phyloP scores from a whole-genome alignment of 2,329 filamentous ascomycete species.

The Claviceps africana region DNA sequence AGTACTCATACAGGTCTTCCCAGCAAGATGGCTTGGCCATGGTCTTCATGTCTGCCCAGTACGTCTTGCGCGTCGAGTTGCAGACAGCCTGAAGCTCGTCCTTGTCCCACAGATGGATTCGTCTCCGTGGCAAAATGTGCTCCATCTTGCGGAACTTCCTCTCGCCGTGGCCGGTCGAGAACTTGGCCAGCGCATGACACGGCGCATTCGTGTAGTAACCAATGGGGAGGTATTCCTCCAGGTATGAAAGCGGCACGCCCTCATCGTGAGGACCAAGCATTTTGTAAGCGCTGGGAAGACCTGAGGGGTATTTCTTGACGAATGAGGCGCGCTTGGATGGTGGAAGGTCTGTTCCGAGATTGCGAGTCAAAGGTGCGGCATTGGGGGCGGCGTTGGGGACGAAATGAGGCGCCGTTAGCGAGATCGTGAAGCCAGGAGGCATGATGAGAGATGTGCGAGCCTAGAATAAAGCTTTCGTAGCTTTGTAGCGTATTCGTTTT shows the following conservation, averaged over 20 bases:
- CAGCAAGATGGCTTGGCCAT: slow-evolving; percentile 20
- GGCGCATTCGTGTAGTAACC: slow-evolving; percentile 25
- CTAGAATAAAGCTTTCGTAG: not conserved
- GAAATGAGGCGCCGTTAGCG: not conserved
- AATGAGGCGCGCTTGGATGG: slow-evolving; percentile 14
- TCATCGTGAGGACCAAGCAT: slow-evolving; percentile 15
- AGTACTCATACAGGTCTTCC: slow-evolving; percentile 32
- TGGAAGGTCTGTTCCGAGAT: slow-evolving; percentile 12
- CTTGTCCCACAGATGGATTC: slow-evolving; percentile 23
- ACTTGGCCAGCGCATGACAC: slow-evolving; percentile 18
- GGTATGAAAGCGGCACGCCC: slow-evolving; percentile 16
- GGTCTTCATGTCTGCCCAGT: slow-evolving; percentile 21
- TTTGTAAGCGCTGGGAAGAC: slow-evolving; percentile 21
- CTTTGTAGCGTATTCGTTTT: not conserved
- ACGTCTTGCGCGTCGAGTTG: slow-evolving; percentile 23
- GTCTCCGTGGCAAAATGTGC: slow-evolving; percentile 15
- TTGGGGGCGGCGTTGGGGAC: not conserved
- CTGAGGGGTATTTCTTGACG: slow-evolving; percentile 21
- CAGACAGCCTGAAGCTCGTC: slow-evolving; percentile 24
- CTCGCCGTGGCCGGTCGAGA: slow-evolving; percentile 24
- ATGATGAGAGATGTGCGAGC: not conserved
- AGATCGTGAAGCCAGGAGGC: not conserved
- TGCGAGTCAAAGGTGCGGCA: slow-evolving; percentile 9
- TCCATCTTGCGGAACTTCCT: slow-evolving; percentile 16
- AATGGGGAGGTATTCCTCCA: slow-evolving; percentile 22